Percentiles rank a stretch among this genome's conserved stretches.
These are phyloP conservation scores for Hypericum androsaemum DNA, from an alignment of 345 rosid genomes.

Conservation along the genomic window DNA sequence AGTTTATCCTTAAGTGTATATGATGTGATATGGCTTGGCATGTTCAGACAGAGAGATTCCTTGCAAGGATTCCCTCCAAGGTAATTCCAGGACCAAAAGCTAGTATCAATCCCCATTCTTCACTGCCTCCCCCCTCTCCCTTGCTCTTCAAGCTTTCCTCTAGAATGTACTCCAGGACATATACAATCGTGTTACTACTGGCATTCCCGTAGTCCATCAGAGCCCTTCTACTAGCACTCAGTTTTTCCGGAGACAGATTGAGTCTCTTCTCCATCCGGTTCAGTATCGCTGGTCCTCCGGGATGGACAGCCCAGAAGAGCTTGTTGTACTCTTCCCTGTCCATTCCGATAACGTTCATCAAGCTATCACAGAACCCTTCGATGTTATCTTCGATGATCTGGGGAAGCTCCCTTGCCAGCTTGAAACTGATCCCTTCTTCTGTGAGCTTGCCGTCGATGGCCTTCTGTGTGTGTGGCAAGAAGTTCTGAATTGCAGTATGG, in stretches of 20 bases:
- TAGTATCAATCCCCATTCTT: constrained; percentile 80
- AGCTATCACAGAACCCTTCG: constrained; percentile 66
- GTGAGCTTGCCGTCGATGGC: constrained; percentile 73
- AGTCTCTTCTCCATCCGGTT: constrained; percentile 60
- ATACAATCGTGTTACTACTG: constrained; percentile 79
- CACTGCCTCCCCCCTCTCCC: constrained; percentile 21
- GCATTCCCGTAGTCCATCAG: constrained; percentile 79
- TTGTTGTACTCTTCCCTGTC: constrained; percentile 39
- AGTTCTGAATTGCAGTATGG: constrained; percentile 65
- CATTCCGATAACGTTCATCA: constrained; percentile 38
- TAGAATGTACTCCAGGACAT: constrained; percentile 81
- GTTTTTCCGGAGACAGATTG: constrained; percentile 37
- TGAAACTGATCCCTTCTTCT: constrained; percentile 85
- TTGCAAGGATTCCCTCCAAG: constrained; percentile 76
- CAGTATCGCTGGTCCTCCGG: constrained; percentile 88
- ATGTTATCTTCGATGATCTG: constrained; percentile 82
- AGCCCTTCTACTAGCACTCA: constrained; percentile 75
- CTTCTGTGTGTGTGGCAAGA: constrained; percentile 69
- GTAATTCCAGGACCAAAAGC: constrained; percentile 97
- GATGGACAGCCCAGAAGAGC: constrained; percentile 93
- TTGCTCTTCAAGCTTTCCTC: constrained; percentile 44
- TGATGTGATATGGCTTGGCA: background rate
- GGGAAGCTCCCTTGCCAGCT: constrained; percentile 85
- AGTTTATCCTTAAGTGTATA: background rate
- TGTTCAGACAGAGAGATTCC: constrained; percentile 2